These are phyloP conservation scores for Tympanopsis confertula DNA, from an alignment of 2,329 filamentous ascomycete genomes.

Conservation along the genomic window DNA sequence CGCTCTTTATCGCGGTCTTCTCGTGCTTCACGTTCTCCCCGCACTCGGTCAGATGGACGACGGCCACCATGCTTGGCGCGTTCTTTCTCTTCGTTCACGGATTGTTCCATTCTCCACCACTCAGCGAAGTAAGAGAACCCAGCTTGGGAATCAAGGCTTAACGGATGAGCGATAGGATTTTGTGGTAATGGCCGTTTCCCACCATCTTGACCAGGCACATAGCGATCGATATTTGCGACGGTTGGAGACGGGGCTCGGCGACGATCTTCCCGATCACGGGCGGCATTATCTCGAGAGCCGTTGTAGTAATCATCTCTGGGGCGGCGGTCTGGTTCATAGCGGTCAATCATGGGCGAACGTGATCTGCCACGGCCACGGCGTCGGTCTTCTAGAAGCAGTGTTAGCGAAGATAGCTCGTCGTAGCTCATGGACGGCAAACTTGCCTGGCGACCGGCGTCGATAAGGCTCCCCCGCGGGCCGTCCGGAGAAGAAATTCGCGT, in stretches of 20 bases:
- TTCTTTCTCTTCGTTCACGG: conserved; percentile 52
- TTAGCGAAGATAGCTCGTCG: conserved; percentile 4
- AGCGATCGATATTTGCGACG: conserved; percentile 48
- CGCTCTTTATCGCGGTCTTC: conserved; percentile 53
- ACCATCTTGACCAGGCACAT: conserved; percentile 49
- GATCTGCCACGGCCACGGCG: conserved; percentile 36
- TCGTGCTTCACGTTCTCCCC: conserved; percentile 48
- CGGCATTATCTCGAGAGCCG: conserved; percentile 22
- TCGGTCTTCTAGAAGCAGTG: conserved; percentile 18
- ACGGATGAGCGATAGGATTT: conserved; percentile 49
- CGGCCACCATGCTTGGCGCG: conserved; percentile 45
- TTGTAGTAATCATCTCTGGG: conserved; percentile 45
- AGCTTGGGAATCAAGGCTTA: conserved; percentile 53
- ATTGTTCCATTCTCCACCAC: conserved; percentile 55
- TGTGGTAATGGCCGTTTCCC: conserved; percentile 35
- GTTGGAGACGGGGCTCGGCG: conserved; percentile 45
- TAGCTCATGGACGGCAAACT: too few species aligned
- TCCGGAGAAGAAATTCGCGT: too few species aligned
- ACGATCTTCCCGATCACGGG: conserved; percentile 41
- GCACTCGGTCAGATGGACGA: conserved; percentile 38
- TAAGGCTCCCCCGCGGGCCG: too few species aligned
- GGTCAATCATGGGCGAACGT: conserved; percentile 51
- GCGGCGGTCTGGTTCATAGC: conserved; percentile 45
- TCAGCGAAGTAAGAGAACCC: conserved; percentile 59
- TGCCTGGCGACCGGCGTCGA: too few species aligned